Conservation (phyloP, 148 eudicot species). For the Simmondsia chinensis region DNA sequence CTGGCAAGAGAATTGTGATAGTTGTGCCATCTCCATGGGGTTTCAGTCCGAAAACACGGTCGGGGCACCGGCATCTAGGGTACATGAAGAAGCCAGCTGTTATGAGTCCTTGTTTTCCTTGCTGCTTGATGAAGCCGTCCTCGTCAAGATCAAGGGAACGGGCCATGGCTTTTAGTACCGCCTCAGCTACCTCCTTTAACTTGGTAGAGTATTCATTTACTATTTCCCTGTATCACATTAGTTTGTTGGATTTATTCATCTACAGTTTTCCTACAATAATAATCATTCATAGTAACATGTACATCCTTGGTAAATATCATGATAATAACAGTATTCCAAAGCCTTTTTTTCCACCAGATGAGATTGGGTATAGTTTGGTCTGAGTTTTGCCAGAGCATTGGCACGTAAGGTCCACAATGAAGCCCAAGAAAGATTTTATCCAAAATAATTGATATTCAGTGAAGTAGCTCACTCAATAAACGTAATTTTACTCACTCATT, state of each 20-base stretch:
- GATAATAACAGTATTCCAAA: too few relatives aligned
- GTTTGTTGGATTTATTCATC: not conserved
- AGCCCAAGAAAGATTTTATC: too few relatives aligned
- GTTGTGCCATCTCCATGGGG: constrained; percentile 45
- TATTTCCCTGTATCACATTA: constrained; percentile 17
- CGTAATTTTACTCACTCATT: too few relatives aligned
- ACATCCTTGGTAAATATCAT: too few relatives aligned
- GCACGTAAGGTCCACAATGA: too few relatives aligned
- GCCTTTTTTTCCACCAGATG: too few relatives aligned
- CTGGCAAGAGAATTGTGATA: constrained; percentile 20
- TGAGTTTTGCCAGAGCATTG: too few relatives aligned
- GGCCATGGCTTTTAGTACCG: constrained; percentile 33
- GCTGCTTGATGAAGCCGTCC: constrained; percentile 23
- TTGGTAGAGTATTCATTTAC: constrained; percentile 19
- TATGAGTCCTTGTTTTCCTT: constrained; percentile 17
- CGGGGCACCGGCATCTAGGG: constrained; percentile 41
- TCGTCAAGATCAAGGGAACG: constrained; percentile 27
- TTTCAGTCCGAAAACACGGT: constrained; percentile 32
- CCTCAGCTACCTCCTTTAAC: constrained; percentile 6
- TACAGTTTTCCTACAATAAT: not conserved
- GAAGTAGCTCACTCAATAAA: too few relatives aligned
- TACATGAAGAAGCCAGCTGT: constrained; percentile 32
- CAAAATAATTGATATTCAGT: too few relatives aligned
- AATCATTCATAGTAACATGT: not conserved
- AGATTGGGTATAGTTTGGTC: too few relatives aligned